A percentile compares a stretch with the other conserved stretches of the same genome.
Conservation (phyloP, 2,329 filamentous ascomycete species). For the Claviceps lovelessii region DNA sequence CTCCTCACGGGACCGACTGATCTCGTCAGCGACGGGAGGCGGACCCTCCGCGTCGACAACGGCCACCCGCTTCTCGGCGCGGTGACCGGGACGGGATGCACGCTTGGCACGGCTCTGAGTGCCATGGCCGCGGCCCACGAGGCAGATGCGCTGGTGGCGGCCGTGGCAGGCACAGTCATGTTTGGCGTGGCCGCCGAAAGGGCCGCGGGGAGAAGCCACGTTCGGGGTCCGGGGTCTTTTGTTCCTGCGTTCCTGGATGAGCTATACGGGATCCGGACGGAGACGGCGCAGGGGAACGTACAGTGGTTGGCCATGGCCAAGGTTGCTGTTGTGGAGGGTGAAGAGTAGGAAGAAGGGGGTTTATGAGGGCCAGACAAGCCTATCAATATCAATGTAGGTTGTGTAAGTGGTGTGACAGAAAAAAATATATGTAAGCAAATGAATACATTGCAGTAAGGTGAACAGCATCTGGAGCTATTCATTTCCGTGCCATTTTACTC, state of each 20-base stretch:
- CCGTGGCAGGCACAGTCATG: conserved; percentile 57
- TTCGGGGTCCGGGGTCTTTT: conserved; percentile 73
- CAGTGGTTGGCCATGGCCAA: conserved; percentile 39
- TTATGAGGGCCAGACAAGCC: too few species aligned
- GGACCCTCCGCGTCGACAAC: conserved; percentile 56
- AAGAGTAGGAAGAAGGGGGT: neutral
- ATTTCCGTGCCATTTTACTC: too few species aligned
- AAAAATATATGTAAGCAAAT: too few species aligned
- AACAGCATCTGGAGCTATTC: too few species aligned
- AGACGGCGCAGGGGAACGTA: conserved; percentile 31
- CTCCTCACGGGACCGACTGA: conserved; percentile 73
- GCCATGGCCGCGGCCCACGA: conserved; percentile 53
- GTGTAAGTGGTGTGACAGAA: too few species aligned
- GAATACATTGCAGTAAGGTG: too few species aligned
- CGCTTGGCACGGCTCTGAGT: conserved; percentile 68
- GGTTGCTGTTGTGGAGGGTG: conserved; percentile 25
- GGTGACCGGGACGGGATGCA: conserved; percentile 73
- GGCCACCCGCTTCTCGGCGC: conserved; percentile 57
- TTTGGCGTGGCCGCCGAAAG: conserved; percentile 63
- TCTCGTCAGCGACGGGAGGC: conserved; percentile 58
- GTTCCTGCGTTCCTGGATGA: conserved; percentile 74
- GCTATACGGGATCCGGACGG: conserved; percentile 35
- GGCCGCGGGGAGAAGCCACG: conserved; percentile 48
- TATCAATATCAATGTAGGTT: too few species aligned
- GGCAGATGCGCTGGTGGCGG: conserved; percentile 55